phyloP scores from a whole-genome alignment of 371 early-diverging fungal species.

The Apophysomyces sp. region DNA sequence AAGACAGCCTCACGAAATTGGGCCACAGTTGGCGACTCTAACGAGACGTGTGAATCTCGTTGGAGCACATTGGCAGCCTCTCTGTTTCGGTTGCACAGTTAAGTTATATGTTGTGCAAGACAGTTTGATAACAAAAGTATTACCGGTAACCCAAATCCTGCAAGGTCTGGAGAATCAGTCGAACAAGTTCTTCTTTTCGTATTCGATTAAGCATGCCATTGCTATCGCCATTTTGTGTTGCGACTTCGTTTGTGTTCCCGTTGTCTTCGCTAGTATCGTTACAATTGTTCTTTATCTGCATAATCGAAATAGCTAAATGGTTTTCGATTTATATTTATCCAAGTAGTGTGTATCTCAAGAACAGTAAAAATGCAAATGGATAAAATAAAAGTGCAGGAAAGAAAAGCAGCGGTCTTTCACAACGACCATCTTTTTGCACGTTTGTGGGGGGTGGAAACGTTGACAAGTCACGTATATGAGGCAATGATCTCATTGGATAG shows the following conservation, averaged over 20 bases:
- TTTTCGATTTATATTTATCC: background rate
- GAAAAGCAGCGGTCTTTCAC: too few species aligned
- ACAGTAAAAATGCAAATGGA: background rate
- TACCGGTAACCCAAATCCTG: conserved; percentile 83
- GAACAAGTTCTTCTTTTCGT: conserved; percentile 72
- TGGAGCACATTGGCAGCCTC: conserved; percentile 64
- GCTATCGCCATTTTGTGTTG: background rate
- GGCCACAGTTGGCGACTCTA: conserved; percentile 63
- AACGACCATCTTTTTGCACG: too few species aligned
- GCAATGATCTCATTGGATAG: too few species aligned
- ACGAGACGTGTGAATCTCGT: conserved; percentile 67
- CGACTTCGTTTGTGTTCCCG: background rate
- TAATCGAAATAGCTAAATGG: background rate
- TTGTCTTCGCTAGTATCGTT: background rate
- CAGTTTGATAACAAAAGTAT: conserved; percentile 6
- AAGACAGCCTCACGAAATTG: conserved; percentile 67
- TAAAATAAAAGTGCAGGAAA: background rate
- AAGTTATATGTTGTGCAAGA: background rate
- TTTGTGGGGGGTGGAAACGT: too few species aligned
- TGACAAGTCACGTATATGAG: too few species aligned
- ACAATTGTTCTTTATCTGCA: background rate
- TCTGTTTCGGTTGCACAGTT: conserved; percentile 27
- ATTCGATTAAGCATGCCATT: background rate
- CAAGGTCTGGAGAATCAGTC: conserved; percentile 86
- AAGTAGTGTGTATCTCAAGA: background rate